Evolutionary conservation across 2,329 filamentous ascomycete species (phyloP), one percentile per base, ranked within the genome.

Genomic region (Chaetomiaceae sp.): DNA sequence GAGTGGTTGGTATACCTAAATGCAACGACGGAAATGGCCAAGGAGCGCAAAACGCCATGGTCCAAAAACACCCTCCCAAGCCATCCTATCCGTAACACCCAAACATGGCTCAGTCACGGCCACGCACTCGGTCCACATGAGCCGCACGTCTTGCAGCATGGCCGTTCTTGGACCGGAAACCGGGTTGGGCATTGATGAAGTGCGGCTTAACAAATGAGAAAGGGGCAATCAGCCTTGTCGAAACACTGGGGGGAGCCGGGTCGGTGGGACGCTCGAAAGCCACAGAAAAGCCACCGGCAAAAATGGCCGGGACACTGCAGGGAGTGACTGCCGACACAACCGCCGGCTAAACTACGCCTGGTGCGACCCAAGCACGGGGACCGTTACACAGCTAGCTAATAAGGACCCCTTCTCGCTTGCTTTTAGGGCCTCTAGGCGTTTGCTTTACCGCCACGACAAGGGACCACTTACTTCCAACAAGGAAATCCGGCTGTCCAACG

Each of bases 271-370:
- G 9, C 21, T 21, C 34, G 25, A 32, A 48, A 41, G 34, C 23
- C 34, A 36, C 14, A 36, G 33, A n/a, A 33, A n/a, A 33, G 16
- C 30, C 16, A 48, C 25, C 29, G 54, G 53, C 38, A 53, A 53
- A 56, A 49, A 48, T 29, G 44, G 40, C 25, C 46, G 36, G 32
- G 43, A 20, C 29, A 30, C 3, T n/a, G 16, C 29, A 48, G 11
- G 21, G 49, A 38, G 37, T 32, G 40, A 60, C 54, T 59, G 54
- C 57, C 55, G 56, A 56, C 58, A 56, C 43, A 58, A 47, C 58
- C 58, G 58, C 37, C 59, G 59, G 59, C 47, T 61, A 61, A 61
- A 56, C 47, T n/a, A 29, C 10, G 27, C 47, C 46, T 51, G 50
- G 29, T 58, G 50, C 46, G n/a, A 58, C 59, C 51, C 51, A 48